Evolutionary conservation across 2,329 filamentous ascomycete species (phyloP).

Genomic region (Beauveria sp.): DNA sequence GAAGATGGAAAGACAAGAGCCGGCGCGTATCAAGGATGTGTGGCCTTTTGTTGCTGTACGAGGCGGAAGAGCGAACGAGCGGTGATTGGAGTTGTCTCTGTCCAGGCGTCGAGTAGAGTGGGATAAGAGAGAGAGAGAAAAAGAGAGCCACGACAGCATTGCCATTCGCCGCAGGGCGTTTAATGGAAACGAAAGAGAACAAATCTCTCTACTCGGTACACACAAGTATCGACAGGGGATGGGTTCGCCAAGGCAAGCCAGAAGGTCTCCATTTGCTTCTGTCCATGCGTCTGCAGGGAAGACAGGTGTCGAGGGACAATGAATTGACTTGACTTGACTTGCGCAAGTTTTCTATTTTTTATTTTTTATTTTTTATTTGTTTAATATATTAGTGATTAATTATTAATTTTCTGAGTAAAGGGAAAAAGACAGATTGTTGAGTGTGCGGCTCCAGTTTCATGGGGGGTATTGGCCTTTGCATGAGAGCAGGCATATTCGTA

Average conservation of each 20-base stretch:
- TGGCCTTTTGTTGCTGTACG: no score
- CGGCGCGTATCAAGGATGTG: no score
- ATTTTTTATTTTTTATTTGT: not conserved
- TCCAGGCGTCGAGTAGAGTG: no score
- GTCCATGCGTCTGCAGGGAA: not conserved
- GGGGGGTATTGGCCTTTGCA: not conserved
- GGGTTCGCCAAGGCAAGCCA: not conserved
- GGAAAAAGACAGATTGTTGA: not conserved
- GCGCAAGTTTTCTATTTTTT: not conserved
- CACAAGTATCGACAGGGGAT: not conserved
- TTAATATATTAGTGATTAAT: no score
- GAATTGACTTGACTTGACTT: no score
- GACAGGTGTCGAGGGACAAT: not conserved
- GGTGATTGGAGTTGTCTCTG: no score
- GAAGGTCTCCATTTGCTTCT: not conserved
- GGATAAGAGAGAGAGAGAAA: not conserved
- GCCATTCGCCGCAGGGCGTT: not conserved
- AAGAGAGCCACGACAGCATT: not conserved
- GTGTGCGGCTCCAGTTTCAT: slow-evolving; percentile 1
- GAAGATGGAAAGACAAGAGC: no score
- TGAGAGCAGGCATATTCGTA: no score
- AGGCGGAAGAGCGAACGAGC: no score
- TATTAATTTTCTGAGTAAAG: not conserved
- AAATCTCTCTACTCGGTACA: not conserved
- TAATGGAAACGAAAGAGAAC: not conserved